Base-by-base conservation (phyloP, 139 green algal genomes). In the Pleodorina starrii region DNA sequence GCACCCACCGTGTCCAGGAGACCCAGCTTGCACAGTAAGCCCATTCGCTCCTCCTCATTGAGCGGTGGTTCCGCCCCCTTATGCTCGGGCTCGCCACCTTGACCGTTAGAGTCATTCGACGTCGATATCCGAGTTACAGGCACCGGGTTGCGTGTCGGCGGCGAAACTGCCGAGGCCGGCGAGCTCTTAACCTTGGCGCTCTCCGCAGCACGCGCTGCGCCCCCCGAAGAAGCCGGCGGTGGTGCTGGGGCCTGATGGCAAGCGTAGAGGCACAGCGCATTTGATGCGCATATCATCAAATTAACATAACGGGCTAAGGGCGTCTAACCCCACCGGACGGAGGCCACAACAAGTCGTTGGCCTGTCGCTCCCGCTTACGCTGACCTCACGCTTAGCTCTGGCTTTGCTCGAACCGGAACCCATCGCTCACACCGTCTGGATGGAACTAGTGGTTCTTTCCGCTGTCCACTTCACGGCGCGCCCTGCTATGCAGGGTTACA, bases 1-100 rank as follows among this genome's bases (percentile, higher is more conserved):
- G 3, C 4, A 48, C 79, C 1, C 32, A 87, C 81, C 81, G 81
- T 87, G 60, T 87, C 81, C 12, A 87, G 60, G 5, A 87, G 38
- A 42, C 43, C 43, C 5, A 87, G 59, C 5, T 57, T 66, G 60
- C 81, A 87, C 0, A 87, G 43, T 23, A 63, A 87, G 60, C 69
- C 60, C 60, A 87, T 68, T 40, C 81, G 81, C 27, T 63, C 43
- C 4, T 59, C 60, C 42, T 87, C 60, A 44, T 87, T 44, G 21
- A 87, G 4, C 23, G 79, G 79, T 3, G 40, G 57, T 48, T 57
- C 40, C 1, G 79, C 79, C 6, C 57, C 57, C 27, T 59, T 60
- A 38, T 86, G 59, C 40, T 86, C 79, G 9, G 79, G 79, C 40
- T 86, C 79, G 6, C 7, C 11, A 2, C 19, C 21, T 29, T 63